These are phyloP conservation scores for Pyracantha coccinea DNA, from an alignment of 331 rosid species.

Conservation along the genomic window DNA sequence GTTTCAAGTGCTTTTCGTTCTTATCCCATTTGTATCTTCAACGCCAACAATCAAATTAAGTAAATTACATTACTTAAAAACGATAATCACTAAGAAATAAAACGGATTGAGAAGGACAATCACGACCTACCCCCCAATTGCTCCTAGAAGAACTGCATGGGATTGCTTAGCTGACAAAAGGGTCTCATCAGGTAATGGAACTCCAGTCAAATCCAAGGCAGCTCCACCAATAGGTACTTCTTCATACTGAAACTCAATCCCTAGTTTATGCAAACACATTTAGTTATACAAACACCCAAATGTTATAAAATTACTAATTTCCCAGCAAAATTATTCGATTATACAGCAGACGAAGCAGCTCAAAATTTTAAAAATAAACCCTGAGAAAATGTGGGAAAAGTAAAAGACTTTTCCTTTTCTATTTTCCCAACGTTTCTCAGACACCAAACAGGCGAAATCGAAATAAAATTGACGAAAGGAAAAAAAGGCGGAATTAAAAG, in stretches of 20 bases:
- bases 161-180: constrained; percentile 63
- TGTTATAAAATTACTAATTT: background rate
- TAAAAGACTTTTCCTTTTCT: background rate
- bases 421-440: background rate
- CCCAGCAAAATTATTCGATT: background rate
- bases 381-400: background rate
- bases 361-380: background rate
- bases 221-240: constrained; percentile 88
- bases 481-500: background rate
- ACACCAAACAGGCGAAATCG: background rate
- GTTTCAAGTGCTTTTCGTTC: constrained; percentile 73
- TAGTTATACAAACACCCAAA: background rate
- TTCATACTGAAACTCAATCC: constrained; percentile 53
- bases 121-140: constrained; percentile 72
- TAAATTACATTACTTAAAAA: background rate
- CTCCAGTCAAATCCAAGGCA: constrained; percentile 79
- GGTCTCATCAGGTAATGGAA: constrained; percentile 83
- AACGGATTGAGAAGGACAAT: background rate
- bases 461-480: background rate
- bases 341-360: background rate
- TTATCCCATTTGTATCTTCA: constrained; percentile 78
- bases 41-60: background rate
- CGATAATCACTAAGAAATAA: background rate
- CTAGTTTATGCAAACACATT: constrained; percentile 28
- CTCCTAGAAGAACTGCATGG: constrained; percentile 86